phyloP scores from a whole-genome alignment of 2,329 filamentous ascomycete species.

The Ceratocystis albifundus region DNA sequence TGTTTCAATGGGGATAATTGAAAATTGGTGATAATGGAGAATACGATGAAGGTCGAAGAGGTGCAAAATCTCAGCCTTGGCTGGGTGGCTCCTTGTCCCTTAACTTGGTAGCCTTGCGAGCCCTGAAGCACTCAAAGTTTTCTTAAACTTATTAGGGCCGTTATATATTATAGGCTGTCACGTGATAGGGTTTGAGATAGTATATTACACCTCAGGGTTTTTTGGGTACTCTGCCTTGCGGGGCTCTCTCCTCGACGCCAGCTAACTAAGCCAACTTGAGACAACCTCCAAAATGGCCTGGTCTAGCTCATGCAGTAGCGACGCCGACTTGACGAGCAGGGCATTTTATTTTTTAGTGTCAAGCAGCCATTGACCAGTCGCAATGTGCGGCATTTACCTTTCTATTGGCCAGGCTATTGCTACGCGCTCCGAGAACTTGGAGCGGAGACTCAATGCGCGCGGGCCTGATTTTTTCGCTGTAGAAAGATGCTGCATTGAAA shows the following conservation, averaged over 20 bases:
- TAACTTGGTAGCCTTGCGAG: neutral
- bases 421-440: conserved; percentile 13
- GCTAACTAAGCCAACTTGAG: neutral
- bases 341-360: neutral
- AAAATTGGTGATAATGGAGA: neutral
- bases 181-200: neutral
- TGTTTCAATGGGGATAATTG: neutral
- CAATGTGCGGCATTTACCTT: conserved; percentile 24
- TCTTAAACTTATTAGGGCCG: neutral
- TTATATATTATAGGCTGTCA: neutral
- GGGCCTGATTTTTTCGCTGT: neutral
- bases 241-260: neutral
- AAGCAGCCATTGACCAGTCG: neutral
- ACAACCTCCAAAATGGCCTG: neutral
- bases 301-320: neutral
- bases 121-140: neutral
- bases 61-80: neutral
- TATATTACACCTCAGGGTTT: neutral
- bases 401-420: conserved; percentile 2
- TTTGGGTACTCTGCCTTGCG: neutral
- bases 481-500: neutral
- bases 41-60: neutral
- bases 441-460: neutral
- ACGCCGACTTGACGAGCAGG: neutral
- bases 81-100: neutral